Evolutionary conservation across 768 basidiomycete species (phyloP).

Genomic region (Amanita rimosa): DNA sequence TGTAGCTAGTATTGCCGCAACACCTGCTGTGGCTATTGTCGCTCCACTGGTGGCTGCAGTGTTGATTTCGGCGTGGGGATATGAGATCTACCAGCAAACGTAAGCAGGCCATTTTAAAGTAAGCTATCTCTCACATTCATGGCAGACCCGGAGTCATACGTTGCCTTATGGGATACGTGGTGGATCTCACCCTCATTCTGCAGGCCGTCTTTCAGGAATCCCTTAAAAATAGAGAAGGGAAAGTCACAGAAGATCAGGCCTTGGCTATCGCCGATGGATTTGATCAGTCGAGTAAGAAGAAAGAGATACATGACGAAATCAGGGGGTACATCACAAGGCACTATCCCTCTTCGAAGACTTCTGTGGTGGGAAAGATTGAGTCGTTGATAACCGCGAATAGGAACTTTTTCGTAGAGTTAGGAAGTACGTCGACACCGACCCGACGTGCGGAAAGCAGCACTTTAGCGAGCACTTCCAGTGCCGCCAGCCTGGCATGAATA

Average conservation of each 20-base stretch:
- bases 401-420: too few species aligned
- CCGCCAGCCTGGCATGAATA: too few species aligned
- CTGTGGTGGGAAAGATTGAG: neutral
- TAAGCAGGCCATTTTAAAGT: neutral
- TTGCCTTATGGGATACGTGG: constrained; percentile 1
- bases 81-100: neutral
- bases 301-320: neutral
- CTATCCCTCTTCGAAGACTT: neutral
- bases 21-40: too few species aligned
- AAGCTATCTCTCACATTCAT: neutral
- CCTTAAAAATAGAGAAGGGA: neutral
- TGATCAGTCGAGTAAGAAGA: neutral
- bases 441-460: too few species aligned
- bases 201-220: neutral
- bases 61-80: too few species aligned
- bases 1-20: too few species aligned
- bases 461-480: too few species aligned
- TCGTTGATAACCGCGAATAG: neutral
- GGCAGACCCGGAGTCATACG: neutral
- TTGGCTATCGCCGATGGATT: neutral
- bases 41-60: too few species aligned
- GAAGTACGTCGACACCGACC: too few species aligned
- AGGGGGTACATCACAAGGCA: neutral
- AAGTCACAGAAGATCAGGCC: neutral
- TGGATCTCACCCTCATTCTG: neutral